phyloP scores from a whole-genome alignment of 2,329 filamentous ascomycete genomes.

The Fusarium armeniacum region DNA sequence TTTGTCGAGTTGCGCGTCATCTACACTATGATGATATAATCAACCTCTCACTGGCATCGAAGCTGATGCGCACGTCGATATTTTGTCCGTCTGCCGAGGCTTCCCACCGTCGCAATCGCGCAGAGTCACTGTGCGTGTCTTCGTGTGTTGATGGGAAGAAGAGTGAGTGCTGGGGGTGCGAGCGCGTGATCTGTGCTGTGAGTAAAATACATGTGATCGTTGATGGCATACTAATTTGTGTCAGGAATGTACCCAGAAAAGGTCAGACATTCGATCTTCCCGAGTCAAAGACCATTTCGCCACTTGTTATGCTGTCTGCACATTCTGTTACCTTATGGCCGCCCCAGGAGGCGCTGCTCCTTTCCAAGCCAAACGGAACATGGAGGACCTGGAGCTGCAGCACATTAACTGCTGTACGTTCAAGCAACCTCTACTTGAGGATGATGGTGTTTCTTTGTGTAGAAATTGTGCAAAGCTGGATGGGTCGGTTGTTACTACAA shows the following conservation, averaged over 20 bases:
- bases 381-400: conserved; percentile 28
- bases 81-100: conserved; percentile 2
- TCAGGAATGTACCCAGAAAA: conserved; percentile 3
- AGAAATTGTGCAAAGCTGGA: conserved; percentile 1
- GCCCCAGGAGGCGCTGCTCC: conserved; percentile 8
- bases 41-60: conserved; percentile 20
- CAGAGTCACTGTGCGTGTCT: conserved; percentile 11
- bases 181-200: conserved; percentile 30
- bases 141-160: conserved; percentile 10
- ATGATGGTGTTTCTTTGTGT: not conserved
- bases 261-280: not conserved
- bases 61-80: conserved; percentile 4
- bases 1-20: conserved; percentile 1
- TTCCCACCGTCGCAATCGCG: not conserved
- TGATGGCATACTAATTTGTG: not conserved
- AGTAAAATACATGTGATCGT: rapidly evolving
- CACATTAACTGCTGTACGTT: conserved; percentile 13
- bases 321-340: conserved; percentile 1
- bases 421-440: not conserved
- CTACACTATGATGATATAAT: conserved; percentile 27
- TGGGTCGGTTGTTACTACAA: rapidly evolving
- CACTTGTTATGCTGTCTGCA: conserved; percentile 32
- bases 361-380: conserved; percentile 29
- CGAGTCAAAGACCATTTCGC: conserved; percentile 18
- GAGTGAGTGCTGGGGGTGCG: conserved; percentile 32